These are phyloP conservation scores for Termitomyces sp. DNA, from an alignment of 768 basidiomycete genomes.

Conservation along the genomic window DNA sequence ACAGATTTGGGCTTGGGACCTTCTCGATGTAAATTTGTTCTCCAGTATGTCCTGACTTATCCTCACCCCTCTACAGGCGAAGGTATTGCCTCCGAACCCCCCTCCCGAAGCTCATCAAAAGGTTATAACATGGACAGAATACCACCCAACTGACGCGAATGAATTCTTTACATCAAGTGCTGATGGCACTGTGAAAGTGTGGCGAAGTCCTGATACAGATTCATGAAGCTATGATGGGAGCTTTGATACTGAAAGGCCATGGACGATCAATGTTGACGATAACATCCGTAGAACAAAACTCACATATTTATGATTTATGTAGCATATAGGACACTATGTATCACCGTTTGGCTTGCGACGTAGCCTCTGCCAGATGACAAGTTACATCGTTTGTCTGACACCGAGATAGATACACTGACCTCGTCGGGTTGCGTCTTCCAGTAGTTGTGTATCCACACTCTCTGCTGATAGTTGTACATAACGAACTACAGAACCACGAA, in stretches of 20 bases:
- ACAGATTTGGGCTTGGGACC: constrained; percentile 86
- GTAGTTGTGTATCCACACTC: constrained; percentile 88
- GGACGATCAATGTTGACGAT: constrained; percentile 2
- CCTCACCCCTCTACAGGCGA: constrained; percentile 43
- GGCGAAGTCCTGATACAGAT: constrained; percentile 45
- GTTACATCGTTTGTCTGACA: background rate
- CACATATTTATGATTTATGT: constrained; percentile 8
- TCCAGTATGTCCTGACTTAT: background rate
- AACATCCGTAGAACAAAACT: constrained; percentile 5
- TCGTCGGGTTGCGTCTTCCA: constrained; percentile 96
- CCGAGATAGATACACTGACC: constrained; percentile 42
- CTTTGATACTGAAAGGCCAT: background rate
- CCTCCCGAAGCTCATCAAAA: constrained; percentile 78
- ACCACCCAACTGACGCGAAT: constrained; percentile 73
- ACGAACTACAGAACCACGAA: constrained; percentile 95
- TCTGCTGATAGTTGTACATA: constrained; percentile 93
- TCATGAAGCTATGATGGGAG: background rate
- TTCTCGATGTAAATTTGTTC: constrained; percentile 63
- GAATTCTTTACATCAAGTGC: constrained; percentile 89
- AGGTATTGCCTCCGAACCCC: constrained; percentile 61
- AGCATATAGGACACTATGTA: constrained; percentile 7
- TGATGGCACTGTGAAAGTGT: constrained; percentile 89
- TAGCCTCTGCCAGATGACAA: constrained; percentile 32
- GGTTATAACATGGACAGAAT: constrained; percentile 87
- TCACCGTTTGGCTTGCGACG: constrained; percentile 39